Percentiles rank a stretch among this genome's conserved stretches.
Evolutionary conservation across 2,329 filamentous ascomycete species (phyloP).

Genomic region (Macrophomina tecta): DNA sequence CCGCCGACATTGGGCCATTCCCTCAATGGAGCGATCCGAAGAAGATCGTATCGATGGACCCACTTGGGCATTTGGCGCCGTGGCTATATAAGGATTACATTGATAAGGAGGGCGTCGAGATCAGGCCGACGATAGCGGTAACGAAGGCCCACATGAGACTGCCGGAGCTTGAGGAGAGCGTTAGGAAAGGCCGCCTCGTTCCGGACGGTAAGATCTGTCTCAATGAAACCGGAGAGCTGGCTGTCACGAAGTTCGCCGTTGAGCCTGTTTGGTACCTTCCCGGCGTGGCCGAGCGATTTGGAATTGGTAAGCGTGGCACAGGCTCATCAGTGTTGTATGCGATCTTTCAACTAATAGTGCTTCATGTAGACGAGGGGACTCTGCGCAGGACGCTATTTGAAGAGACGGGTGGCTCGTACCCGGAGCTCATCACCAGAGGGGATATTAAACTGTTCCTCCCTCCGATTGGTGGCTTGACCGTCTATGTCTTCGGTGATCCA

Average conservation of each 20-base stretch:
- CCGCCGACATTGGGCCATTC: constrained; percentile 86
- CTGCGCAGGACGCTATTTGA: constrained; percentile 89
- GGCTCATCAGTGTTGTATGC: constrained; percentile 11
- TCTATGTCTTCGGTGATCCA: constrained; percentile 96
- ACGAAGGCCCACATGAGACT: constrained; percentile 95
- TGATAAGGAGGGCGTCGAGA: constrained; percentile 79
- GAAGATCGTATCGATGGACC: constrained; percentile 98
- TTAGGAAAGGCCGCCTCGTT: constrained; percentile 75
- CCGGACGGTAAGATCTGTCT: constrained; percentile 90
- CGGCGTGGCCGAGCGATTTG: constrained; percentile 84
- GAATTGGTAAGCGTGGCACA: constrained; percentile 65
- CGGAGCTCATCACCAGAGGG: constrained; percentile 90
- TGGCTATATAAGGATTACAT: constrained; percentile 84
- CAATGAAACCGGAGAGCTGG: constrained; percentile 83
- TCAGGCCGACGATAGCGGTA: constrained; percentile 88
- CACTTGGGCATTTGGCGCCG: constrained; percentile 84
- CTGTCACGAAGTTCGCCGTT: constrained; percentile 95
- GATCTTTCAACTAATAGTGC: constrained; percentile 3
- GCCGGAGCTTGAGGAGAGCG: constrained; percentile 91
- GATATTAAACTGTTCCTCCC: constrained; percentile 97
- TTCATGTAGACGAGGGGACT: constrained; percentile 74
- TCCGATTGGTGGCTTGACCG: constrained; percentile 92
- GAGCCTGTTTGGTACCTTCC: constrained; percentile 75
- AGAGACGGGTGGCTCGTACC: constrained; percentile 93
- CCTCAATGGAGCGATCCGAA: constrained; percentile 86